Evolutionary conservation across 768 basidiomycete genomes (phyloP).

Genomic region (Leucocoprinus leucothites): DNA sequence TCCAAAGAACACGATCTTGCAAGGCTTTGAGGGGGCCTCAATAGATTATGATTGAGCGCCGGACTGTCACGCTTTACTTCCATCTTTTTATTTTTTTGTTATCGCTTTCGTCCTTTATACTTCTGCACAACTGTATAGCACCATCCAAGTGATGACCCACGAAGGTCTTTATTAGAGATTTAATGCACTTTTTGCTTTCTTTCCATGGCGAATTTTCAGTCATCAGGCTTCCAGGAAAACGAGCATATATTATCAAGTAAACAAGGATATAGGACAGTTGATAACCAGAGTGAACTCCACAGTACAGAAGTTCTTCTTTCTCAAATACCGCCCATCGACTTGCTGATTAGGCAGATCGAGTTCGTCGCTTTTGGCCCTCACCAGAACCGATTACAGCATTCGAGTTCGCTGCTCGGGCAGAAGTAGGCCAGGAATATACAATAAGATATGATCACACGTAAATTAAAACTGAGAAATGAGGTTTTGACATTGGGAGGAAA

Average conservation of each 20-base stretch:
- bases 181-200: too few species aligned
- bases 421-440: slow-evolving; percentile 49
- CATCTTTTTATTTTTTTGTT: not conserved
- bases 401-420: slow-evolving; percentile 74
- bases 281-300: slow-evolving; percentile 29
- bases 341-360: slow-evolving; percentile 53
- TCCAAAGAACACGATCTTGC: not conserved
- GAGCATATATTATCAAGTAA: slow-evolving; percentile 24
- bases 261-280: slow-evolving; percentile 13
- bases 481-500: not conserved
- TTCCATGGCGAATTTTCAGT: too few species aligned
- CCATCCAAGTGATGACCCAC: not conserved
- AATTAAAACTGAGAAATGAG: not conserved
- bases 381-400: slow-evolving; percentile 79
- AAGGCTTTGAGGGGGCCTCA: not conserved
- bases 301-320: slow-evolving; percentile 30
- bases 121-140: not conserved
- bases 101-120: not conserved
- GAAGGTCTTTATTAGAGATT: not conserved
- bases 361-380: slow-evolving; percentile 64
- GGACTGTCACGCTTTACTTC: too few species aligned
- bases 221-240: slow-evolving; percentile 1
- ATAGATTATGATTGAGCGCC: too few species aligned
- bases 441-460: not conserved
- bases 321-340: slow-evolving; percentile 43